Evolutionary conservation across 768 basidiomycete genomes (phyloP), one percentile per base, ranked within the genome.

Genomic region (Boletellus ananas): DNA sequence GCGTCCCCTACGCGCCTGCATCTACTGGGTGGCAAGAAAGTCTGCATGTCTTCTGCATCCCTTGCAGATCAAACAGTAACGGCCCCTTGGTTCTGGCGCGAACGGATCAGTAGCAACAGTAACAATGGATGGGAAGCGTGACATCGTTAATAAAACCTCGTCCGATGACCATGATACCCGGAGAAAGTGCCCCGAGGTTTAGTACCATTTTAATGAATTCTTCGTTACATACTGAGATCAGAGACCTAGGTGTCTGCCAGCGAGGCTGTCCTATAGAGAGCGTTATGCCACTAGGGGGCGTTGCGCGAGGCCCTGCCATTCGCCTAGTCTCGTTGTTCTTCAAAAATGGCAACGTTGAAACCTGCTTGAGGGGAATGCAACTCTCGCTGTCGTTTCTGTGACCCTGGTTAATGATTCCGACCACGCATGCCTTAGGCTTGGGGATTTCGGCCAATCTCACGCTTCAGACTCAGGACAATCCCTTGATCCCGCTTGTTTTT

Each of bases 1-100:
- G 16, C 50, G 34, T 45, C 65, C 50, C 18, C 50, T 64, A 29
- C 57, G 45, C 37, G 52, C 59, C 33, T 46, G 42, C 31, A 56
- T 65, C 31, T 61, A 65, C 14, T 64, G 67, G 31, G 52, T 68
- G 55, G 52, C 67, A 25, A 64, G 64, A 40, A 66, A 67, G 35
- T 66, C 52, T 4, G 56, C 52, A 16, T 52, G 66, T 39, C 44
- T 66, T 12, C 67, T 62, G 13, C 31, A 1, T 40, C 49, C 2
- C n/a, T n/a, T 64, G n/a, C 43, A 11, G 17, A 66, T 64, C 17
- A 25, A 10, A 37, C 23, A 37, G 14, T 23, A 11, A 31, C 43
- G 6, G 1, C 0, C 1, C 20, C 25, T 56, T 17, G 45, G 17
- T 17, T 3, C 21, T 6, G 65, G 68, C 3, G 61, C 54, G n/a